Percentiles rank a stretch among this genome's conserved stretches.
Evolutionary conservation across 75 land plant species (phyloP).

Genomic region (Larix kaempferi): DNA sequence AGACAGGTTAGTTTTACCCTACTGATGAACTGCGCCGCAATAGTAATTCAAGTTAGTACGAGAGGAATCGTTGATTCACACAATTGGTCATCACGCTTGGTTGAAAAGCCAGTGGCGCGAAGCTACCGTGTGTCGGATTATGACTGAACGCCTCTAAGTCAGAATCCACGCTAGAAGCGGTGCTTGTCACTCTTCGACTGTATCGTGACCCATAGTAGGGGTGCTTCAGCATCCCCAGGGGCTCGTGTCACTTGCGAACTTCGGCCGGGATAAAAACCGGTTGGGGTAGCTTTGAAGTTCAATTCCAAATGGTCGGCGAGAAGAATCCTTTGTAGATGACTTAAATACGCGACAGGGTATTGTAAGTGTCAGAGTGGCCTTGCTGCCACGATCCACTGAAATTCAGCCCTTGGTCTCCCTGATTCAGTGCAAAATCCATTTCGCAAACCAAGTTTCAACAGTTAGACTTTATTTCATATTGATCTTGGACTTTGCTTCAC

Average conservation of each 20-base stretch:
- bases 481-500: too few relatives aligned
- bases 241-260: not conserved
- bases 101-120: conserved; percentile 61
- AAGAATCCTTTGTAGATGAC: conserved; percentile 45
- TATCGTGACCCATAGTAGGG: not conserved
- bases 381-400: conserved; percentile 66
- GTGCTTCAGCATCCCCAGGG: not conserved
- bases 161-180: conserved; percentile 49
- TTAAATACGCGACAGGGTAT: conserved; percentile 51
- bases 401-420: conserved; percentile 23
- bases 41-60: conserved; percentile 33
- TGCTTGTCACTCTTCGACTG: not conserved
- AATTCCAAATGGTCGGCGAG: conserved; percentile 1
- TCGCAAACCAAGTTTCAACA: too few relatives aligned
- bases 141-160: conserved; percentile 80
- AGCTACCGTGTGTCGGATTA: conserved; percentile 72
- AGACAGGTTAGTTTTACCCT: not conserved
- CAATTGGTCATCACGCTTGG: conserved; percentile 35
- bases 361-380: conserved; percentile 66
- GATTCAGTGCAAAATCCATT: too few relatives aligned
- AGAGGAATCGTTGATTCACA: conserved; percentile 36
- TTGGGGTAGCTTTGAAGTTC: too few relatives aligned
- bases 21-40: conserved; percentile 3
- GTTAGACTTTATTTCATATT: too few relatives aligned
- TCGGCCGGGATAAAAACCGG: not conserved